phyloP scores from a whole-genome alignment of 371 early-diverging fungal genomes.

The Saksenaea oblongispora region DNA sequence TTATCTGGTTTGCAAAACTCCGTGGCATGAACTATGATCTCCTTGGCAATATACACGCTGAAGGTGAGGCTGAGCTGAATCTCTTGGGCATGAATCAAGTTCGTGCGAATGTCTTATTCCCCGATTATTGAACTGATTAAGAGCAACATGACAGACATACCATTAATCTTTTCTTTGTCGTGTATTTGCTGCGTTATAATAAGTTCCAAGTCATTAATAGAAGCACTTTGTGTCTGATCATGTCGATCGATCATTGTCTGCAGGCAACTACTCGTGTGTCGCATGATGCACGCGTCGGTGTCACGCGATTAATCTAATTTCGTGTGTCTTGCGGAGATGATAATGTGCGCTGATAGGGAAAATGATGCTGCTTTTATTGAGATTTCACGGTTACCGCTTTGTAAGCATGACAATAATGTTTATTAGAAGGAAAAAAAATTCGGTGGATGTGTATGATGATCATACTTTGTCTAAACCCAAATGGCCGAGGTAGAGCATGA shows the following conservation, averaged over 20 bases:
- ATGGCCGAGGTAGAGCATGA: too few species aligned
- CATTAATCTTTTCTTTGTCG: neutral
- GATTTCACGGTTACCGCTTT: too few species aligned
- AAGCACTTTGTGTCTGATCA: neutral
- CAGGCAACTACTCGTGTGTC: neutral
- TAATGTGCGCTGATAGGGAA: too few species aligned
- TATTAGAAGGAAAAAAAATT: too few species aligned
- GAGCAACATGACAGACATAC: neutral
- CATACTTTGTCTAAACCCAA: too few species aligned
- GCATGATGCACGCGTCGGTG: neutral
- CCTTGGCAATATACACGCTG: neutral
- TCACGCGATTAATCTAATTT: neutral
- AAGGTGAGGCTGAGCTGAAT: neutral
- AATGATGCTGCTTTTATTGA: too few species aligned
- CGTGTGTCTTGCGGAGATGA: too few species aligned
- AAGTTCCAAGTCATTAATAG: neutral
- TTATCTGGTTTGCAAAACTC: neutral
- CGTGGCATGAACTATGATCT: neutral
- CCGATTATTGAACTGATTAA: neutral
- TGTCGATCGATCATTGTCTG: neutral
- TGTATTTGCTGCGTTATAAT: slow-evolving; percentile 1
- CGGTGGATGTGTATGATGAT: too few species aligned
- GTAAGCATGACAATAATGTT: too few species aligned
- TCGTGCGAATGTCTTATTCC: slow-evolving; percentile 1
- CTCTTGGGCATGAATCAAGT: neutral